Base-by-base conservation (phyloP, 2,329 filamentous ascomycete species). In the Emericellopsis cladophorae region DNA sequence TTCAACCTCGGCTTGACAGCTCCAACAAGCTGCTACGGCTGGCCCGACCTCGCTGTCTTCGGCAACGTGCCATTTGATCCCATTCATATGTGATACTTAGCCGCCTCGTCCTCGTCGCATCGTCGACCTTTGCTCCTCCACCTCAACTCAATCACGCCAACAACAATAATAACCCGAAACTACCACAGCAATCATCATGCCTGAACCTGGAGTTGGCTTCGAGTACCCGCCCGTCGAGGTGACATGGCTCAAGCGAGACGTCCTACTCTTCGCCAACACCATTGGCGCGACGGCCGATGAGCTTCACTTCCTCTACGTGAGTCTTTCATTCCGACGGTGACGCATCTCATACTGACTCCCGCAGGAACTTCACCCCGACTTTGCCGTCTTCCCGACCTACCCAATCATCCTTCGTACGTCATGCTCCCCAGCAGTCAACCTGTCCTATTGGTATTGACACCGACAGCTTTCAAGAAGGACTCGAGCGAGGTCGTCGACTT, bases 291-390 rank as follows among this genome's bases (percentile, higher is more conserved):
- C 77, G 11, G 72, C 74, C n/a, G 80, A 94, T 51, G 89, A 95
- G 69, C 76, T 95, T 54, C 87, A 95, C 58, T 94, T 90, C 58
- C 79, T 95, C 64, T 95, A 88, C 54, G 87, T 92, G 70, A 38
- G 44, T 31, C 42, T 34, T 42, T 31, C 43, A 10, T 26, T 41
- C 21, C n/a, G 36, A 33, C 24, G 4, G n/a, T 36, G 37, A 22
- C 40, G 31, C 22, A 26, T n/a, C 11, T 21, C 16, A 21, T 15
- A 21, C n/a, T 12, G 16, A 32, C 18, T 15, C 11, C 32, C 42
- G 1, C 48, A 90, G 85, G 89, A 95, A 65, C 75, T 93, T 40
- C 81, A 95, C 58, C 86, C 88, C 36, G 73, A 84, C 44, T 95
- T 95, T 59, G 65, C 81, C 46, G 83, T 85, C 52, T 95, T 95